Base-by-base conservation (phyloP, 225 moss, liverwort and hornwort species). In the Thuidium tamariscinum region DNA sequence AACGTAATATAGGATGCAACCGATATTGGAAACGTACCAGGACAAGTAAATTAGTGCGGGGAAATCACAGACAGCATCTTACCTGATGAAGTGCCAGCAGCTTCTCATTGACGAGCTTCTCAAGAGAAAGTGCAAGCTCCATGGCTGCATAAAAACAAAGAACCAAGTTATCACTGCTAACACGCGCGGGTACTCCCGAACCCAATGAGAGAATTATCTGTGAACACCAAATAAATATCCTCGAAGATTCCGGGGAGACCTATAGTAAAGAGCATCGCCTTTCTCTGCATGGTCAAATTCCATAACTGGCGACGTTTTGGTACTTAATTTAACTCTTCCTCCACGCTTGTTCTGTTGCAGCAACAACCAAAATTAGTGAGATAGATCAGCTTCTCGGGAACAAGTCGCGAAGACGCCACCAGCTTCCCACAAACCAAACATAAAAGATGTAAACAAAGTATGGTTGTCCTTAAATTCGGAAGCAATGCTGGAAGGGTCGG, bases 81-180 rank as follows among this genome's bases (percentile, higher is more conserved):
- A 95, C 95, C 97, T 98, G 94, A 86, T 97, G 96, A 52, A 99
- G 87, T 29, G 81, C 71, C 70, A 97, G 87, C 11, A 99, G 89
- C 88, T 99, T 99, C 85, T 99, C 98, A 79, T 95, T 97, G 23
- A 95, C 96, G 62, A 99, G 86, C 79, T 97, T 99, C 93, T 99
- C 98, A 64, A 99, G 89, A 5, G 95, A 88, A 30, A 99, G 93
- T 17, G 94, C 91, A 46, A 99, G 91, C 62, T 99, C 98, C 98
- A 99, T 99, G 34, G 97, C 98, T 97, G 93, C 60, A 86, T 61
- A 41, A 42, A 64, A 81, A 5, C 66, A 78, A 42, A 80, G 36
- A 80, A 86, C 71, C 49, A 32, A 82, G 37, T 86, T 54, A 83
- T 7, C 79, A 52, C 16, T 36, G 15, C 36, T 66, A 25, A 59